Percentiles rank a stretch among this genome's conserved stretches.
Conservation (phyloP, 164 flowering plant genomes). For the Vitis vinifera region DNA sequence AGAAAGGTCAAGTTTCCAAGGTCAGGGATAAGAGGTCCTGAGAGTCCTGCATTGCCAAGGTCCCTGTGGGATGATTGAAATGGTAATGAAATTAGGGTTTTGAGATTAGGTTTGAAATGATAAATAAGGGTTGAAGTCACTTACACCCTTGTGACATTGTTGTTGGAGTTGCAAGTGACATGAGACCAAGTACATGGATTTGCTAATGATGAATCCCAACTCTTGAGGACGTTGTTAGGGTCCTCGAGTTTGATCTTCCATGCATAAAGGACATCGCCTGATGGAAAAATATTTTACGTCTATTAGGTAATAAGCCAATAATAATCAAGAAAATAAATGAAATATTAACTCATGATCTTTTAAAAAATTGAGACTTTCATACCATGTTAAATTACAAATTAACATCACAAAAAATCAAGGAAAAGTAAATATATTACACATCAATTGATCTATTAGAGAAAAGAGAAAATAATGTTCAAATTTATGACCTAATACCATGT, state of each 20-base stretch:
- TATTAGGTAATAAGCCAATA: too few species aligned
- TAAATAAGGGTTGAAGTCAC: neutral
- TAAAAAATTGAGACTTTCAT: too few species aligned
- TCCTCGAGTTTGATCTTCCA: slow-evolving; percentile 15
- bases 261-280: slow-evolving; percentile 19
- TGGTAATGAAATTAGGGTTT: neutral
- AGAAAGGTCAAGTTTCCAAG: slow-evolving; percentile 22
- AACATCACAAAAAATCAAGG: too few species aligned
- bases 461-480: too few species aligned
- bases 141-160: slow-evolving; percentile 22
- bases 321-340: too few species aligned
- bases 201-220: slow-evolving; percentile 21
- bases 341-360: too few species aligned
- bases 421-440: too few species aligned
- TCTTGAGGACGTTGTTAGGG: slow-evolving; percentile 18
- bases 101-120: too few species aligned
- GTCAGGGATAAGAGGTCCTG: slow-evolving; percentile 25
- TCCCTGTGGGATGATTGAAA: slow-evolving; percentile 15
- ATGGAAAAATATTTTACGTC: too few species aligned
- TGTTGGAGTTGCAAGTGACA: slow-evolving; percentile 16
- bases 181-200: slow-evolving; percentile 25
- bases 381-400: too few species aligned
- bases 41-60: slow-evolving; percentile 22
- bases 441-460: too few species aligned
- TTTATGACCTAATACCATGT: too few species aligned